Percentiles rank a stretch among this genome's conserved stretches.
These are phyloP conservation scores for Spergularia marina DNA, from an alignment of 148 eudicot genomes.

Conservation along the genomic window DNA sequence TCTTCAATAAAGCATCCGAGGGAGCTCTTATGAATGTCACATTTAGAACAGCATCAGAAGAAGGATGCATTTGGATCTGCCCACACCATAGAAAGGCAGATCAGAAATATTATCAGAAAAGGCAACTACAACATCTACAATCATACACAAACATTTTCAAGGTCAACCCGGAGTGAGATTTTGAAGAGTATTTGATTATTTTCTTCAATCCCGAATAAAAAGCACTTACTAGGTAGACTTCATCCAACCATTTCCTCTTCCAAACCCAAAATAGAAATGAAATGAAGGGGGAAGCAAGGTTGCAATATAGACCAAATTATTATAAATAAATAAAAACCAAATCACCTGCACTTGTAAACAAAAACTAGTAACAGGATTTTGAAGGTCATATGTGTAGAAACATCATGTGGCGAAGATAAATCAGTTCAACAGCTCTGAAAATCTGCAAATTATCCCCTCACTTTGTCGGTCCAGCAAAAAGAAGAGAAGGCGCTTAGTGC, in stretches of 20 bases:
- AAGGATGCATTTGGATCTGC: conserved; percentile 84
- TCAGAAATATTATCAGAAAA: neutral
- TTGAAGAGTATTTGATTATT: neutral
- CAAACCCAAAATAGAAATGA: neutral
- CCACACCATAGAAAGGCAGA: conserved; percentile 18
- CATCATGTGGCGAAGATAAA: too few species aligned
- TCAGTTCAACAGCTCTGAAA: too few species aligned
- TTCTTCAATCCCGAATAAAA: neutral
- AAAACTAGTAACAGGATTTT: too few species aligned
- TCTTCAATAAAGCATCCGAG: conserved; percentile 74
- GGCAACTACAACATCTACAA: neutral
- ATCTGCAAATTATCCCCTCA: too few species aligned
- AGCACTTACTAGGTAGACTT: neutral
- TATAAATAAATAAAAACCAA: neutral
- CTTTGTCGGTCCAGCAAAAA: too few species aligned
- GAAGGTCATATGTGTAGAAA: too few species aligned
- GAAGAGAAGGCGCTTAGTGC: too few species aligned
- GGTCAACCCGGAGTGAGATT: neutral
- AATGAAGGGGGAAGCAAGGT: neutral
- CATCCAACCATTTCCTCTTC: neutral
- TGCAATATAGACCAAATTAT: neutral
- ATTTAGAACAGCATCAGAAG: conserved; percentile 74
- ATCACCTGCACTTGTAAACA: too few species aligned
- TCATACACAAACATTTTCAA: neutral
- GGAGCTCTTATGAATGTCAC: conserved; percentile 94